phyloP scores from a whole-genome alignment of 805 yeast genomes.

The Aciculoconidium aculeatum region DNA sequence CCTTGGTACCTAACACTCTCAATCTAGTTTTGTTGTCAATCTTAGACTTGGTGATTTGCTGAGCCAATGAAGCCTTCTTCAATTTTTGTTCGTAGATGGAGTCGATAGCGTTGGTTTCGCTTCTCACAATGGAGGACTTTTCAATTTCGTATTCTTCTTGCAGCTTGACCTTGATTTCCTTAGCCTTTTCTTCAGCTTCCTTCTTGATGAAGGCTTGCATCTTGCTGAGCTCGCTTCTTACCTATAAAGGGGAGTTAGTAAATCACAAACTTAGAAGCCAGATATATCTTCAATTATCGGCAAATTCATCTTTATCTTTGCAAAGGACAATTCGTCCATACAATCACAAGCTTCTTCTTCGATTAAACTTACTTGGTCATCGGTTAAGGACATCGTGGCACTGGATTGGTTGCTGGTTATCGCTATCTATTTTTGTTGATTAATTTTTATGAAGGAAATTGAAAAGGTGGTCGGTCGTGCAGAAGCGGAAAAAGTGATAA shows the following conservation, averaged over 20 bases:
- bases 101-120: conserved; percentile 87
- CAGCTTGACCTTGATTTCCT: conserved; percentile 90
- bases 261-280: conserved; percentile 3
- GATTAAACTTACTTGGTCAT: conserved; percentile 28
- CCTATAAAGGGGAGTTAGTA: conserved; percentile 40
- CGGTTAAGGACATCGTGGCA: conserved; percentile 23
- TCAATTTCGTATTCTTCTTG: conserved; percentile 99
- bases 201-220: conserved; percentile 98
- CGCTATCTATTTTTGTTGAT: conserved; percentile 9
- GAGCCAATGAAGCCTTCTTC: conserved; percentile 88
- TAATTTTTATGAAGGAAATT: conserved; percentile 4
- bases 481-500: no score
- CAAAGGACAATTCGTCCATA: background rate
- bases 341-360: no score
- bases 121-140: conserved; percentile 89
- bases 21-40: conserved; percentile 94
- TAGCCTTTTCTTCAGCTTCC: conserved; percentile 98
- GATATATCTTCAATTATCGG: background rate
- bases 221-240: conserved; percentile 90
- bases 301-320: background rate
- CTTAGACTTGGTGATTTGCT: conserved; percentile 93
- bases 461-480: no score
- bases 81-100: conserved; percentile 69
- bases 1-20: conserved; percentile 77
- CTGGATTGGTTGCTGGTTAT: conserved; percentile 3